Conservation (phyloP, 441 rosid genomes). For the Flueggea neowawraea region DNA sequence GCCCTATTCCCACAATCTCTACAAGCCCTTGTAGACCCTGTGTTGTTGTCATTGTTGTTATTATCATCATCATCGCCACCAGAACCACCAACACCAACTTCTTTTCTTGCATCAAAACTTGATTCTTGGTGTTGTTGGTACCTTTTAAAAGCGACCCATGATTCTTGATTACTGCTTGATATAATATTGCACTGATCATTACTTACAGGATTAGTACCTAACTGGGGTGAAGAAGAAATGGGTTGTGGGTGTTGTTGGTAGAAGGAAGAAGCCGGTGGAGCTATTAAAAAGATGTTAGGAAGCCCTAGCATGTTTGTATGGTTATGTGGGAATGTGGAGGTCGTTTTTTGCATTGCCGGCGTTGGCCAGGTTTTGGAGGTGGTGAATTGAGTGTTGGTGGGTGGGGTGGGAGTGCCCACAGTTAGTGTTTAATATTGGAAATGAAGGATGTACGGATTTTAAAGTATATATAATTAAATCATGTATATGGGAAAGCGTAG, state of each 20-base stretch:
- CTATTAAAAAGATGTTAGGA: slow-evolving; percentile 50
- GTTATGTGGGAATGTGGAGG: slow-evolving; percentile 20
- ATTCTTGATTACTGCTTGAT: slow-evolving; percentile 6
- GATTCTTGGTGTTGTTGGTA: slow-evolving; percentile 10
- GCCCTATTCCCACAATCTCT: slow-evolving; percentile 99
- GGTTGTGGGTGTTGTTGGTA: slow-evolving; percentile 18
- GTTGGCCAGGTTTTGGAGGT: too few species aligned
- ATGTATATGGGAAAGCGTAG: not conserved
- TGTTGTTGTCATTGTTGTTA: not conserved
- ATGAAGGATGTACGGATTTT: too few species aligned
- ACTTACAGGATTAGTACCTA: not conserved
- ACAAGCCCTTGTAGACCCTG: slow-evolving; percentile 58
- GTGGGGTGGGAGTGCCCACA: too few species aligned
- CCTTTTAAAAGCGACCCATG: slow-evolving; percentile 9
- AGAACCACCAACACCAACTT: too few species aligned
- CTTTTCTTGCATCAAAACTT: not conserved
- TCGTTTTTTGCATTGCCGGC: slow-evolving; percentile 11
- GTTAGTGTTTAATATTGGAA: too few species aligned
- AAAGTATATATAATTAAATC: too few species aligned
- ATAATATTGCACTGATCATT: slow-evolving; percentile 1
- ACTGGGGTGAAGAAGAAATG: slow-evolving; percentile 13
- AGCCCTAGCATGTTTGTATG: slow-evolving; percentile 57
- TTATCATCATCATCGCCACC: too few species aligned
- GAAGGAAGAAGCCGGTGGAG: slow-evolving; percentile 37
- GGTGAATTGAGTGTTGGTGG: too few species aligned